These are phyloP conservation scores for Cyamopsis tetragonoloba DNA, from an alignment of 306 rosid genomes.

Conservation along the genomic window DNA sequence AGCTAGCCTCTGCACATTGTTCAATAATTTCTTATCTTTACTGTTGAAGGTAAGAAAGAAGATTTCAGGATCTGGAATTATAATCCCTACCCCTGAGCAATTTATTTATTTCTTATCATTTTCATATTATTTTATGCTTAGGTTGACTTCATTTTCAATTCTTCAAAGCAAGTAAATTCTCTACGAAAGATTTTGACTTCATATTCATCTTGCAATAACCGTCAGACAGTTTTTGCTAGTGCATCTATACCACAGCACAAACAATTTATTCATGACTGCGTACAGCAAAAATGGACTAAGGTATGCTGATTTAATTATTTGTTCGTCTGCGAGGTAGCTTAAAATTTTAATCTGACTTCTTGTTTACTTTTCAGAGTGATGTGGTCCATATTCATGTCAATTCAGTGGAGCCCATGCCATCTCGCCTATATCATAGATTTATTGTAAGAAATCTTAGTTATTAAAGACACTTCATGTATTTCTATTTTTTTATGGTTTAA, in stretches of 20 bases:
- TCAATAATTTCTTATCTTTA: not conserved
- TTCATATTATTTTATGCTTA: slow-evolving; percentile 26
- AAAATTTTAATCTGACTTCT: slow-evolving; percentile 20
- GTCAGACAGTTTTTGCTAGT: slow-evolving; percentile 91
- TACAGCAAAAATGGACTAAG: slow-evolving; percentile 98
- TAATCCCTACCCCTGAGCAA: slow-evolving; percentile 1
- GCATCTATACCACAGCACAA: slow-evolving; percentile 96
- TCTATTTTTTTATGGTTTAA: slow-evolving; percentile 1
- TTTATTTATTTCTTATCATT: slow-evolving; percentile 14
- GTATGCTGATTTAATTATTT: slow-evolving; percentile 38
- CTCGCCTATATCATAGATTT: slow-evolving; percentile 69
- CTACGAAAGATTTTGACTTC: slow-evolving; percentile 84
- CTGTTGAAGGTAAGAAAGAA: not conserved
- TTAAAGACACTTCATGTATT: not conserved
- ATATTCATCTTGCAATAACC: slow-evolving; percentile 61
- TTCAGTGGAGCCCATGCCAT: slow-evolving; percentile 81
- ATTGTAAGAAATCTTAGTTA: slow-evolving; percentile 47
- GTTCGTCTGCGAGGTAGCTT: slow-evolving; percentile 22
- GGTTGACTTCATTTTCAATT: slow-evolving; percentile 94
- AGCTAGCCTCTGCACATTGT: not conserved
- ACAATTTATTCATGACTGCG: slow-evolving; percentile 70
- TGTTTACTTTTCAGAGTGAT: slow-evolving; percentile 54
- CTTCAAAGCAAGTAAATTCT: slow-evolving; percentile 80
- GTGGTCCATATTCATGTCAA: slow-evolving; percentile 81
- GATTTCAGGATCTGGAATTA: slow-evolving; percentile 12